phyloP scores from a whole-genome alignment of 495 filamentous ascomycete species.

The Penicillium waksmanii region DNA sequence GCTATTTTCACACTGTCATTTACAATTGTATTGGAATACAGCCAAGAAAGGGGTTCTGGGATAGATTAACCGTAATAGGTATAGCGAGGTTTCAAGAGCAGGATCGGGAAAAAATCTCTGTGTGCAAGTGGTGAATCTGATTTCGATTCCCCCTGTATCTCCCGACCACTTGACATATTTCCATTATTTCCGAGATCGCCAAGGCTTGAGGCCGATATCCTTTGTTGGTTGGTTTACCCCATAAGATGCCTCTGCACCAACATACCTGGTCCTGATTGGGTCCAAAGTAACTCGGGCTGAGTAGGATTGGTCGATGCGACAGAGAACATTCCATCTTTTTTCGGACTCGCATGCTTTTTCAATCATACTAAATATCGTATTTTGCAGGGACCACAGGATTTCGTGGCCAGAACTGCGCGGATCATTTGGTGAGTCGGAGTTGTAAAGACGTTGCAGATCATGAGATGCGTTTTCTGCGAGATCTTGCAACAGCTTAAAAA shows the following conservation, averaged over 20 bases:
- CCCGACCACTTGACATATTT: no score
- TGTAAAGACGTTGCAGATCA: neutral
- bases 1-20: neutral
- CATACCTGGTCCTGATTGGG: no score
- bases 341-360: neutral
- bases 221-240: no score
- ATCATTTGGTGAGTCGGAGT: neutral
- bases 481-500: slow-evolving; percentile 11
- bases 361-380: no score
- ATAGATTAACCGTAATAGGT: neutral
- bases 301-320: no score
- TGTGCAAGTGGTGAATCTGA: neutral
- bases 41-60: neutral
- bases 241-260: no score
- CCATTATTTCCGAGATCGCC: no score
- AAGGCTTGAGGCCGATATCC: no score
- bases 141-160: neutral
- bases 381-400: no score
- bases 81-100: neutral
- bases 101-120: neutral
- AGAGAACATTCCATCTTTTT: neutral
- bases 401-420: neutral
- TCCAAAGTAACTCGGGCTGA: no score
- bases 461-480: neutral
- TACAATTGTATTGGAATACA: neutral